Evolutionary conservation across 768 basidiomycete genomes (phyloP), one percentile per base, ranked within the genome.

Genomic region (Podaxis sp.): DNA sequence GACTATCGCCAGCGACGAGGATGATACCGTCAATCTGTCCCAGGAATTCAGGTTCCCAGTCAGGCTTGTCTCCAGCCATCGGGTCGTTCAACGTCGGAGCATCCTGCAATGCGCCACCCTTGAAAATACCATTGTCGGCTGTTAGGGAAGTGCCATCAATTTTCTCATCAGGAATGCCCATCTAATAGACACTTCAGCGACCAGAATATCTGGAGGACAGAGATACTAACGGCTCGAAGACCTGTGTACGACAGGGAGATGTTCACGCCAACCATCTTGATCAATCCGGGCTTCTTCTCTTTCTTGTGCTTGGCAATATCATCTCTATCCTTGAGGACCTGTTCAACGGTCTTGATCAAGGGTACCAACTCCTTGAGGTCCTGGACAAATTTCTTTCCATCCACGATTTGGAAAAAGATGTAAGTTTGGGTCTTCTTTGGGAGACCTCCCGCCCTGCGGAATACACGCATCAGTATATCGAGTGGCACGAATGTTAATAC

Each of bases 351-450:
- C 57, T 80, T 84, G 68, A 87, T 75, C 17, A 75, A 68, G 4
- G 82, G 78, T 4, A 76, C 67, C 54, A 85, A 73, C 15, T 74
- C 61, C n/a, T 59, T 60, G 24, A 85, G 73, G 43, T 80, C 75
- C 24, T 67, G 66, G 65, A 78, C 77, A 75, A 87, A 87, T 29
- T 68, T 67, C 4, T 66, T 65, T 56, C 70, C 75, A 66, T 87
- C 64, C 54, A 71, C 70, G 66, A 87, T 80, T 57, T 78, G 70
- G 77, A 85, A 85, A 72, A 87, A 83, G 61, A 79, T 73, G 67
- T 80, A 84, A 8, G 73, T 70, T 64, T 85, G 78, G 5, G 75
- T 77, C 72, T 80, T 82, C 78, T 87, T 87, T 6, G 79, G 81
- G 43, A 86, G 77, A 17, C 85, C 85, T 41, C 37, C 54, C 38